Evolutionary conservation across 1,139 yeast genomes (phyloP), one percentile per base, ranked within the genome.

Genomic region (Kazachstania sp.): DNA sequence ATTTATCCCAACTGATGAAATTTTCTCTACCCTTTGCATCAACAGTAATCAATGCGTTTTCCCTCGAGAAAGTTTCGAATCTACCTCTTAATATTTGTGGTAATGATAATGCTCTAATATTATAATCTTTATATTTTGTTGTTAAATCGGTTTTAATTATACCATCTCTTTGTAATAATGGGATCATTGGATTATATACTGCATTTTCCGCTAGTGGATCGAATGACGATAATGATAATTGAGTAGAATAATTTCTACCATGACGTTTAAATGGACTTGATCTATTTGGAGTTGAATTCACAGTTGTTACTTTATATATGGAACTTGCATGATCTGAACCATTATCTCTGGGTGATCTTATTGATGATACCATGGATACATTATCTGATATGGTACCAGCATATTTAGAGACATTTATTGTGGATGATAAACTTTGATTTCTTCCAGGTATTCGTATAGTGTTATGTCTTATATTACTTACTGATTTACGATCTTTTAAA

Each of bases 1-100:
- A 70, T 61, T 87, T 90, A 52, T 87, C 97, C 98, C 98, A 94
- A 0, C 92, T 74, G 12, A 92, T 83, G 28, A 76, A 75, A 0
- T 77, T 72, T 60, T 90, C 97, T 62, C 86, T 90, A 4, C 96
- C 97, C 56, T 78, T 83, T 3, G 76, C 64, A 59, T 88, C 96
- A 29, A 92, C 70, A 3, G 81, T 77, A 40, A 82, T 67, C 45
- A 92, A 74, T 0, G 97, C 97, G 18, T 75, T 73, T 50, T 86
- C 90, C 23, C 77, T 70, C 39, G 80, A 79, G 56, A 81, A 81
- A 1, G 77, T 67, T 23, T 73, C 71, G 1, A 90, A 95, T 37
- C 98, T 70, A 49, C 79, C 80, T 38, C 90, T 72, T 52, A 92
- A 70, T 29, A 88, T 83, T 9, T 82, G 74, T 2, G 94, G 81